A percentile compares a stretch with the other conserved stretches of the same genome.
These are phyloP conservation scores for Nephelium lappaceum DNA, from an alignment of 345 rosid species.

Conservation along the genomic window DNA sequence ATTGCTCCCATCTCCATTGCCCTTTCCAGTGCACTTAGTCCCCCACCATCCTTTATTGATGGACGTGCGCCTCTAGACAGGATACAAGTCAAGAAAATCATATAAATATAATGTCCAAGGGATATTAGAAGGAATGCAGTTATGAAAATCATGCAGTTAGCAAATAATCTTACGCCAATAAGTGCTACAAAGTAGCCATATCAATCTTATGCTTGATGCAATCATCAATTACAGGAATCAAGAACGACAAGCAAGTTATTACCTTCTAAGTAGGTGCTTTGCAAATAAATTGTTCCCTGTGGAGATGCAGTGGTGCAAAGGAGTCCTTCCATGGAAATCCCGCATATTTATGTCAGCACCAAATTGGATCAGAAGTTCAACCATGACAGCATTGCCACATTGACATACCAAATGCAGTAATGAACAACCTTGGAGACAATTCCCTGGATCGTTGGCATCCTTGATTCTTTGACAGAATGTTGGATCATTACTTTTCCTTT, in stretches of 20 bases:
- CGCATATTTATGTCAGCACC: slow-evolving; percentile 69
- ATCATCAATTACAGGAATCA: neutral
- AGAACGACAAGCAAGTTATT: neutral
- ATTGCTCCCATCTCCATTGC: slow-evolving; percentile 96
- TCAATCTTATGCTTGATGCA: neutral
- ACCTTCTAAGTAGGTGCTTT: slow-evolving; percentile 80
- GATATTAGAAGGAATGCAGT: neutral
- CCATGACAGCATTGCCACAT: slow-evolving; percentile 52
- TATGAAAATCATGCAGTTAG: neutral
- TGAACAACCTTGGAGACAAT: slow-evolving; percentile 79
- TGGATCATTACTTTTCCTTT: slow-evolving; percentile 49
- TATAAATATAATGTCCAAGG: too few relatives aligned
- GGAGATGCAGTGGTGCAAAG: slow-evolving; percentile 78
- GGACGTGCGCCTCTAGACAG: slow-evolving; percentile 74
- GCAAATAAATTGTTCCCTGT: slow-evolving; percentile 61
- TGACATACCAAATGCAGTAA: slow-evolving; percentile 84
- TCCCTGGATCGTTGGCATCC: slow-evolving; percentile 56
- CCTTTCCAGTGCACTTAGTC: slow-evolving; percentile 77
- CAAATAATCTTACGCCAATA: neutral
- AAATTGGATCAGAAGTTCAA: slow-evolving; percentile 80
- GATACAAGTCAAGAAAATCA: neutral
- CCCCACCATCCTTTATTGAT: slow-evolving; percentile 70
- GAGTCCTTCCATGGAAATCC: slow-evolving; percentile 82
- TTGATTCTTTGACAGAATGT: slow-evolving; percentile 58
- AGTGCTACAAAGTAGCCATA: neutral